These are phyloP conservation scores for Verticillium tricorpus DNA, from an alignment of 2,329 filamentous ascomycete species.

Conservation along the genomic window DNA sequence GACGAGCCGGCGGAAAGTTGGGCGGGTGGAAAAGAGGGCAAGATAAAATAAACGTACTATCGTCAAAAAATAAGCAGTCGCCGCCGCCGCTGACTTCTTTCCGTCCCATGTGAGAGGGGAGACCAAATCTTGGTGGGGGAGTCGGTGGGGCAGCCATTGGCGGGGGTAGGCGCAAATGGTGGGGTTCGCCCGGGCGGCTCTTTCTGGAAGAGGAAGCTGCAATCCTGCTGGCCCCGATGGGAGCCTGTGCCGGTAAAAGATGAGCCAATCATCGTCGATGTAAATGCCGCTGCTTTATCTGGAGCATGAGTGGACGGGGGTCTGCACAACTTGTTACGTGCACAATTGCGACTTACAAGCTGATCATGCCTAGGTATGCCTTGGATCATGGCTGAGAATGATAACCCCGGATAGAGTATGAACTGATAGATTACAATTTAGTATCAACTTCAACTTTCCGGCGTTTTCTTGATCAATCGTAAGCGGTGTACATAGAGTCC, in stretches of 20 bases:
- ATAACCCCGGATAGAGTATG: no score
- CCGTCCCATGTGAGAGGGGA: neutral
- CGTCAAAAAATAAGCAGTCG: neutral
- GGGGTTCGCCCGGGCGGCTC: neutral
- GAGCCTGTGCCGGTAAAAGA: neutral
- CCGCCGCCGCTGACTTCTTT: neutral
- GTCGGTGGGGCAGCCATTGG: neutral
- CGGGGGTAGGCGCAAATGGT: neutral
- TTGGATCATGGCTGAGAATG: no score
- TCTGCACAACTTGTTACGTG: neutral
- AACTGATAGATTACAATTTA: no score
- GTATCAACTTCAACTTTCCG: no score
- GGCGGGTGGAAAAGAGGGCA: neutral
- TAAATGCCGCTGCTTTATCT: neutral
- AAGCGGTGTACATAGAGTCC: no score
- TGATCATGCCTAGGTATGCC: no score
- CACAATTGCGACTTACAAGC: neutral
- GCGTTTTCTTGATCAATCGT: no score
- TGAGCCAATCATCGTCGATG: neutral
- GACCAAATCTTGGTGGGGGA: neutral
- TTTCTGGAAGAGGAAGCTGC: conserved; percentile 2
- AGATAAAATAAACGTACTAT: neutral
- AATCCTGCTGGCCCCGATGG: neutral
- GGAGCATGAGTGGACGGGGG: no score
- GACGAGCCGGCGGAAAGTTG: neutral